Conservation (phyloP, 495 filamentous ascomycete species). For the Chaetomium tenue region DNA sequence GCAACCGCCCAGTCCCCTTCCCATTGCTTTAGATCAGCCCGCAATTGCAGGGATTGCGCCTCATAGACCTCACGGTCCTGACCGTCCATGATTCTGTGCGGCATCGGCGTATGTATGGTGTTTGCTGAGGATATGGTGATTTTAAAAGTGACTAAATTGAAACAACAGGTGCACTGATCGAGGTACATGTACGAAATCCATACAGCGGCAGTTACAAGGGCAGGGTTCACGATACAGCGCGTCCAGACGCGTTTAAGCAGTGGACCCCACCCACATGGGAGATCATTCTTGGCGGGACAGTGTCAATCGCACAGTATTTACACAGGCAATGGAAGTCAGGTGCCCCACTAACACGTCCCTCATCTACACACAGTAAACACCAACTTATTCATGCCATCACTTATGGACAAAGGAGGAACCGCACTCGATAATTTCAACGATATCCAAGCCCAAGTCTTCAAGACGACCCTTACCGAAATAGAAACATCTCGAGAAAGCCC, state of each 20-base stretch:
- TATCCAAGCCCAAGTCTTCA: constrained; percentile 45
- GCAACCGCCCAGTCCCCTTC: constrained; percentile 70
- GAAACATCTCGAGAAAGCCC: constrained; percentile 29
- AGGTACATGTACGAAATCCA: no score
- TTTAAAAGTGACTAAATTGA: no score
- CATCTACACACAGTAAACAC: no score
- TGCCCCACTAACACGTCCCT: neutral
- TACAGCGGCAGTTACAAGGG: no score
- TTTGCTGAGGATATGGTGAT: constrained; percentile 8
- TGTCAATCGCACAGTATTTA: neutral
- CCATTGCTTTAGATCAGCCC: constrained; percentile 80
- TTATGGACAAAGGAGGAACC: constrained; percentile 35
- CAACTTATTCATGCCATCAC: neutral
- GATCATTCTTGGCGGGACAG: constrained; percentile 7
- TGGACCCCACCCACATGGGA: neutral
- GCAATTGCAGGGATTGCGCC: constrained; percentile 50
- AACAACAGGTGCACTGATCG: no score
- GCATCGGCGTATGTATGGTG: neutral
- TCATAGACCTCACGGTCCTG: constrained; percentile 41
- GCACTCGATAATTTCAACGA: constrained; percentile 27
- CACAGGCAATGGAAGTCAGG: neutral
- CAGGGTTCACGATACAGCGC: neutral
- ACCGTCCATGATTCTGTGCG: constrained; percentile 44
- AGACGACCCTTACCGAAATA: constrained; percentile 49
- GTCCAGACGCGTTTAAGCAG: constrained; percentile 5